phyloP scores from a whole-genome alignment of 495 filamentous ascomycete species.

The Aspergillus panamensis region DNA sequence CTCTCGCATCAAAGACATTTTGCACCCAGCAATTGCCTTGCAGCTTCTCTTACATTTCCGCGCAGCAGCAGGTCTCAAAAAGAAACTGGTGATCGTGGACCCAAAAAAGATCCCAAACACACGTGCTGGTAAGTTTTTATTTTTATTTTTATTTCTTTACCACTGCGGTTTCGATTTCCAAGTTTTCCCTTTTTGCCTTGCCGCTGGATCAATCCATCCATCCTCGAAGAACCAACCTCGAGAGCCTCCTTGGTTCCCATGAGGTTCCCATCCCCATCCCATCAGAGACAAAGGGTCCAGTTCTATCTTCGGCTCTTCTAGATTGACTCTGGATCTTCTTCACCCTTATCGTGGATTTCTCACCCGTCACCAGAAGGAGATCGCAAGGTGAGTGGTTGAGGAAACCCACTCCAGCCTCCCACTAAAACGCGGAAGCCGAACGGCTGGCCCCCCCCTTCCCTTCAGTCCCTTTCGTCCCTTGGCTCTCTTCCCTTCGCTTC shows the following conservation, averaged over 20 bases:
- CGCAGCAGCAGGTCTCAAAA: constrained; percentile 24
- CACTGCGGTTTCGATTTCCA: constrained; percentile 8
- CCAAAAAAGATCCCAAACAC: constrained; percentile 12
- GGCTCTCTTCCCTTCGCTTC: constrained; percentile 4
- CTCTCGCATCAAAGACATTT: constrained; percentile 20
- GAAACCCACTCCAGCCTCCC: constrained; percentile 20
- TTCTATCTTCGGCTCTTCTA: constrained; percentile 1
- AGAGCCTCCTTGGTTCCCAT: background rate
- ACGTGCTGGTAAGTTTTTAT: constrained; percentile 25
- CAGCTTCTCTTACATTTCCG: constrained; percentile 25
- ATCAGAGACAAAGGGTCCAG: no score
- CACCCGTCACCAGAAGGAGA: constrained; percentile 6
- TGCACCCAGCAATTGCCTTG: constrained; percentile 24
- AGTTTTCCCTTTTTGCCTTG: constrained; percentile 9
- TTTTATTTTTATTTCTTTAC: constrained; percentile 12
- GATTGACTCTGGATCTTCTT: background rate
- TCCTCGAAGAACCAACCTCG: constrained; percentile 5
- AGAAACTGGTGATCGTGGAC: constrained; percentile 14
- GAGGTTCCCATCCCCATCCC: background rate
- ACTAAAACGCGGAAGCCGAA: constrained; percentile 24
- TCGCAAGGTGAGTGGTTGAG: constrained; percentile 4
- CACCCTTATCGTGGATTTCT: background rate
- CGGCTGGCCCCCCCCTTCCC: constrained; percentile 8
- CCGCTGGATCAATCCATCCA: constrained; percentile 1
- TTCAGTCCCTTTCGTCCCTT: constrained; percentile 11